These are phyloP conservation scores for Herpetomonas tarakana DNA, from an alignment of 208 protist species.

Conservation along the genomic window DNA sequence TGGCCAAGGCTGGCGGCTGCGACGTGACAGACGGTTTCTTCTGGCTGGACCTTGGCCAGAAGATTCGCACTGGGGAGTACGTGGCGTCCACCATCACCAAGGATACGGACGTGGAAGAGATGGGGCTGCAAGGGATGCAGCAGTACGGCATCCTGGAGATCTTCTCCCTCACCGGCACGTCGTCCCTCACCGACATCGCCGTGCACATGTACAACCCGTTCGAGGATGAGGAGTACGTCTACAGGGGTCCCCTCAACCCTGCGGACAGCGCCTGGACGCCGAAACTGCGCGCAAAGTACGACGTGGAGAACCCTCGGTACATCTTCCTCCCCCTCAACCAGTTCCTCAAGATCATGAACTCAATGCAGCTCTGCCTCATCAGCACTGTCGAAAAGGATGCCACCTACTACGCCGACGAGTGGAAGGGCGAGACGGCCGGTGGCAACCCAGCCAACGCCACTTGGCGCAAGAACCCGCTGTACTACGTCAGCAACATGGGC, in stretches of 20 bases:
- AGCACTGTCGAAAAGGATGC: slow-evolving; percentile 28
- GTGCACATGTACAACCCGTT: slow-evolving; percentile 79
- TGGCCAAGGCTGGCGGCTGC: slow-evolving; percentile 30
- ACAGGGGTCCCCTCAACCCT: slow-evolving; percentile 48
- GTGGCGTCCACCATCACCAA: slow-evolving; percentile 56
- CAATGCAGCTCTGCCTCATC: slow-evolving; percentile 64
- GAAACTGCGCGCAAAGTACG: slow-evolving; percentile 41
- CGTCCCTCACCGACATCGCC: slow-evolving; percentile 52
- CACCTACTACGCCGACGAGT: slow-evolving; percentile 38
- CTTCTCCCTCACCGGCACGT: slow-evolving; percentile 68
- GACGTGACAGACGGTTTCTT: slow-evolving; percentile 30
- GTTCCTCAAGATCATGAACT: slow-evolving; percentile 44
- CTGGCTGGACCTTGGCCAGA: slow-evolving; percentile 66
- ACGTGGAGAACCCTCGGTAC: slow-evolving; percentile 39
- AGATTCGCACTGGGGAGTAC: slow-evolving; percentile 54
- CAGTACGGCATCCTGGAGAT: slow-evolving; percentile 82
- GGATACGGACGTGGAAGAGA: slow-evolving; percentile 44
- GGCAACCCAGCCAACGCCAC: slow-evolving; percentile 67
- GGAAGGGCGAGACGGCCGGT: slow-evolving; percentile 44
- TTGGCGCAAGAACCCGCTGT: slow-evolving; percentile 80
- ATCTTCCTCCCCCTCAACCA: slow-evolving; percentile 55
- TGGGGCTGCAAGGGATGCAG: slow-evolving; percentile 70
- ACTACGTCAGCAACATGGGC: slow-evolving; percentile 34
- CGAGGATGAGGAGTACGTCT: slow-evolving; percentile 63
- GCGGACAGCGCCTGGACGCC: slow-evolving; percentile 48